A percentile compares a stretch with the other conserved stretches of the same genome.
These are phyloP conservation scores for Pistacia atlantica DNA, from an alignment of 345 rosid genomes.

Conservation along the genomic window DNA sequence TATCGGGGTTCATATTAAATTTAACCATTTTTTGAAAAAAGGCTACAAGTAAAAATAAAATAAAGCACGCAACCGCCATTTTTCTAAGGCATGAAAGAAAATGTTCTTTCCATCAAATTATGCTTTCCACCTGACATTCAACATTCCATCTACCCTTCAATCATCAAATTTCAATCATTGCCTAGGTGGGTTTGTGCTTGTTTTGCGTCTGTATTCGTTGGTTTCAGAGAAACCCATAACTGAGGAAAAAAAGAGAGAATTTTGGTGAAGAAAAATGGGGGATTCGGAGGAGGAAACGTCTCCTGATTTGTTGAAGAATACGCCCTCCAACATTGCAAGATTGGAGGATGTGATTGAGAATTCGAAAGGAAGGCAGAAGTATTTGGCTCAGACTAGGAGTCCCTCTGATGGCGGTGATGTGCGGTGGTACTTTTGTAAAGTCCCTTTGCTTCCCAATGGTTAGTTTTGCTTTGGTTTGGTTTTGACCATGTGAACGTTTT, in stretches of 20 bases:
- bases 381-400: constrained; percentile 79
- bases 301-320: constrained; percentile 85
- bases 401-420: constrained; percentile 91
- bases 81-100: not conserved
- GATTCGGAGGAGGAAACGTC: constrained; percentile 48
- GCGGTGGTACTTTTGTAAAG: constrained; percentile 91
- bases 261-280: constrained; percentile 35
- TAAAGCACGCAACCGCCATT: constrained; percentile 16
- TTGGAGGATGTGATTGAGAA: constrained; percentile 90
- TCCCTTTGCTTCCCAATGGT: constrained; percentile 82
- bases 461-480: constrained; percentile 17
- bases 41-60: not conserved
- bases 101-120: not conserved
- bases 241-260: not conserved
- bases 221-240: not conserved
- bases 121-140: constrained; percentile 9
- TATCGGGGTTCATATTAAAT: too few species aligned
- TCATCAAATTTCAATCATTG: not conserved
- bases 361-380: constrained; percentile 77
- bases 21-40: too few species aligned
- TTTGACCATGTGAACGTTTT: not conserved
- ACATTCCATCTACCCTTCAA: constrained; percentile 9
- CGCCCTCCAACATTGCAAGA: constrained; percentile 87
- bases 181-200: not conserved
- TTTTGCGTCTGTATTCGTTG: not conserved